Base-by-base conservation (phyloP, 352 stramenopile genomes). In the Globisporangium alternatum region DNA sequence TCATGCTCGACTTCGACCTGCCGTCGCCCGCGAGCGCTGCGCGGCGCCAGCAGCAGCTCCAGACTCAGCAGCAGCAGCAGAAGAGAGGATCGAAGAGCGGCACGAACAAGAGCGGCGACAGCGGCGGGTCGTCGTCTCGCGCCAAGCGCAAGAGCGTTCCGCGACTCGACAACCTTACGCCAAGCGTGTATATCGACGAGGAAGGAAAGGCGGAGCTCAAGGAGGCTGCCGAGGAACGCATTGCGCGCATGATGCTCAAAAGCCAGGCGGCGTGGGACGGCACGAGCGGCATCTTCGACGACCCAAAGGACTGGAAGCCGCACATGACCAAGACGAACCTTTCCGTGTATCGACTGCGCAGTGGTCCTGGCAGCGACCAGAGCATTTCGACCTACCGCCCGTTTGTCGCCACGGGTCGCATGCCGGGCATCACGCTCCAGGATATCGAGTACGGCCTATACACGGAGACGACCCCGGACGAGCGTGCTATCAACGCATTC, bases 371-470 rank as follows among this genome's bases (percentile, higher is more conserved):
- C 3, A 69, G 62, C 56, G 61, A 62, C 9, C 35, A 48, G 37
- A 63, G 41, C 22, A 56, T 43, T 7, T 53, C 53, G 37, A 76
- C 66, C 15, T 66, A 61, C 5, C 72, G 76, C 1, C 64, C 74
- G 55, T 92, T 92, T 51, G 68, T 89, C 7, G 71, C 79, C 21
- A 78, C 81, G 7, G 83, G 81, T 22, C 79, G 80, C 19, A 77
- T 89, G 25, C 69, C 79, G 3, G 77, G 76, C 10, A 58, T 92
- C 13, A 80, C 81, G 31, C 64, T 92, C 56, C 68, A 83, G 45
- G 80, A 92, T 58, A 63, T 90, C 44, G 80, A 85, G 66, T 90
- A 90, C 62, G 80, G 81, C 28, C 76, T 86, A 47, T 88, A 90
- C 64, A 75, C 73, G 17, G 83, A 90, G 56, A 91, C 80, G 55